Evolutionary conservation across 768 basidiomycete genomes (phyloP).

Genomic region (Leccinum rimulosum): DNA sequence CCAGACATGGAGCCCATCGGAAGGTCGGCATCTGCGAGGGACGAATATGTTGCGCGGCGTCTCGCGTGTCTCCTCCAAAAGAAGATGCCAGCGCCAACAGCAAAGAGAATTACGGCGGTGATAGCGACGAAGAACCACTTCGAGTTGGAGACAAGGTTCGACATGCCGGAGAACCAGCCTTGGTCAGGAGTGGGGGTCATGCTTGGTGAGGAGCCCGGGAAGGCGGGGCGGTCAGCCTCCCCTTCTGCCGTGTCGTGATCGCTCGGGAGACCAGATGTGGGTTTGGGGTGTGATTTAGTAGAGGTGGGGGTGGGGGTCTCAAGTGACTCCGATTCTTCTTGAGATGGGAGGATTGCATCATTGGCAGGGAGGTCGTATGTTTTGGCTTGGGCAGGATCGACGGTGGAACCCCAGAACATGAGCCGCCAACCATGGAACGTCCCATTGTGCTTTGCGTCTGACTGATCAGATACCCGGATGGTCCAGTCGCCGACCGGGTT

Average conservation of each 20-base stretch:
- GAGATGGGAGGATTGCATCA: slow-evolving; percentile 50
- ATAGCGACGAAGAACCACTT: slow-evolving; percentile 90
- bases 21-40: slow-evolving; percentile 64
- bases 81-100: slow-evolving; percentile 64
- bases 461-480: slow-evolving; percentile 79
- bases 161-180: slow-evolving; percentile 83
- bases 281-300: slow-evolving; percentile 73
- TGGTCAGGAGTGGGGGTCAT: slow-evolving; percentile 65
- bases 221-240: slow-evolving; percentile 76
- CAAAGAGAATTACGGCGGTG: slow-evolving; percentile 77
- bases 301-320: slow-evolving; percentile 40
- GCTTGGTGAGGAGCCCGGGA: slow-evolving; percentile 43
- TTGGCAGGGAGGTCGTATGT: slow-evolving; percentile 59
- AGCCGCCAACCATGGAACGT: slow-evolving; percentile 90
- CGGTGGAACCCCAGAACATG: slow-evolving; percentile 85
- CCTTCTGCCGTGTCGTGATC: slow-evolving; percentile 81
- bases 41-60: slow-evolving; percentile 50
- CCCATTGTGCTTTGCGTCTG: slow-evolving; percentile 53
- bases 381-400: slow-evolving; percentile 66
- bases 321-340: slow-evolving; percentile 39
- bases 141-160: slow-evolving; percentile 66
- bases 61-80: slow-evolving; percentile 68
- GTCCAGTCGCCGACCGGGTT: slow-evolving; percentile 89
- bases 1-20: slow-evolving; percentile 71
- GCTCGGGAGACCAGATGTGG: slow-evolving; percentile 83